These are phyloP conservation scores for Apiospora hydei DNA, from an alignment of 2,329 filamentous ascomycete genomes.

Conservation along the genomic window DNA sequence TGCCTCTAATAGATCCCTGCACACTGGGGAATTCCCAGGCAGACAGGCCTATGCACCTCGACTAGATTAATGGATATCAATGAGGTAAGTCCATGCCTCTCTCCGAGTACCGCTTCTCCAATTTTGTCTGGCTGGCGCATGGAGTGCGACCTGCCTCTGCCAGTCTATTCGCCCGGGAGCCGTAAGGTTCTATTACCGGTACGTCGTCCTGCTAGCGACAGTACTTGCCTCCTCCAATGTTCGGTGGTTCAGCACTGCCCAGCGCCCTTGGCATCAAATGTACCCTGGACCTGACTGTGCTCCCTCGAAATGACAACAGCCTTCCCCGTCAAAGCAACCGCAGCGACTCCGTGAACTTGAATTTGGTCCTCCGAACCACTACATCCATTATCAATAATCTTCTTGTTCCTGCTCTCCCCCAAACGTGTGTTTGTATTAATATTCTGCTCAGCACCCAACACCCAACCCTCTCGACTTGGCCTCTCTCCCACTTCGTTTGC, in stretches of 20 bases:
- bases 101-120: background rate
- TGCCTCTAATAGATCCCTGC: slow-evolving; percentile 16
- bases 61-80: slow-evolving; percentile 17
- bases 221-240: background rate
- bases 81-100: background rate
- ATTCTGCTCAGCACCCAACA: slow-evolving; percentile 16
- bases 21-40: slow-evolving; percentile 1
- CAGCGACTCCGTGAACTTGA: slow-evolving; percentile 17
- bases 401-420: slow-evolving; percentile 15
- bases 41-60: background rate
- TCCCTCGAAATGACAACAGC: slow-evolving; percentile 9
- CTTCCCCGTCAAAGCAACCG: slow-evolving; percentile 12
- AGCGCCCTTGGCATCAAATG: background rate
- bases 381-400: slow-evolving; percentile 21
- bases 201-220: background rate
- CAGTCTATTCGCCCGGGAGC: background rate
- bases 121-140: background rate
- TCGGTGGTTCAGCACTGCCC: background rate
- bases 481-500: background rate
- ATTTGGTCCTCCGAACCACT: slow-evolving; percentile 6
- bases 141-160: background rate
- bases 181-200: slow-evolving; percentile 11
- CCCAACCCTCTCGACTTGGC: background rate
- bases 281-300: slow-evolving; percentile 2
- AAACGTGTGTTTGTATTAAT: slow-evolving; percentile 19